These are phyloP conservation scores for Phytophthora sansomeana DNA, from an alignment of 352 stramenopile species.

Conservation along the genomic window DNA sequence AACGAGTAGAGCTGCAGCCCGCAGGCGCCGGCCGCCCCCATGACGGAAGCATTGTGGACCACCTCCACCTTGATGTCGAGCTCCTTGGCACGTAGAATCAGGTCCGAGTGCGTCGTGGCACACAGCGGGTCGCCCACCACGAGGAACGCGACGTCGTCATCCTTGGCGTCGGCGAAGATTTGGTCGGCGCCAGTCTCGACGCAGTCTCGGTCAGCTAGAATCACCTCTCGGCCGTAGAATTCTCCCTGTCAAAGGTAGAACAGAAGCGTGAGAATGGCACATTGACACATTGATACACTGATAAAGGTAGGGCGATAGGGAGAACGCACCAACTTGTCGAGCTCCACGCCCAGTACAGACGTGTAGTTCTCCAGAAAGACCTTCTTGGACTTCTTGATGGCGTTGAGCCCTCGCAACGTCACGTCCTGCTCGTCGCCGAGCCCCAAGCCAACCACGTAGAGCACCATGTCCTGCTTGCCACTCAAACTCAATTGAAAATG, in stretches of 20 bases:
- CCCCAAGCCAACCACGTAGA: constrained; percentile 98
- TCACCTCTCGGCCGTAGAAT: constrained; percentile 95
- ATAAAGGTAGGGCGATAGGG: not conserved
- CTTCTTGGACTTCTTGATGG: constrained; percentile 94
- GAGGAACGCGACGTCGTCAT: constrained; percentile 96
- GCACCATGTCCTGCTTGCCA: constrained; percentile 68
- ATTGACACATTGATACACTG: not conserved
- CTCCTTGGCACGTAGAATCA: constrained; percentile 96
- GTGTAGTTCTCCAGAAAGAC: constrained; percentile 99
- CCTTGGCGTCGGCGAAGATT: constrained; percentile 93
- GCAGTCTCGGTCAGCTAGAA: constrained; percentile 93
- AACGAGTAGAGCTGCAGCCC: constrained; percentile 99
- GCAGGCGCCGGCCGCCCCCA: constrained; percentile 96
- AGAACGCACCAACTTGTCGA: constrained; percentile 76
- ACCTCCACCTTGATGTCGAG: constrained; percentile 95
- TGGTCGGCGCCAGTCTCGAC: constrained; percentile 97
- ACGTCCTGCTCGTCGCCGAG: constrained; percentile 99
- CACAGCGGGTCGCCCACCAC: constrained; percentile 98
- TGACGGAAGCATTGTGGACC: constrained; percentile 99
- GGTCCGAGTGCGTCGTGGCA: constrained; percentile 98
- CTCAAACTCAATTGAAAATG: constrained; percentile 19
- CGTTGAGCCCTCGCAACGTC: constrained; percentile 96
- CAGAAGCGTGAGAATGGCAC: not conserved
- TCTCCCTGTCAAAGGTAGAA: constrained; percentile 65
- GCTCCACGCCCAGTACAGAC: constrained; percentile 94